These are phyloP conservation scores for Trypanosoma conorhini DNA, from an alignment of 208 protist genomes.

Conservation along the genomic window DNA sequence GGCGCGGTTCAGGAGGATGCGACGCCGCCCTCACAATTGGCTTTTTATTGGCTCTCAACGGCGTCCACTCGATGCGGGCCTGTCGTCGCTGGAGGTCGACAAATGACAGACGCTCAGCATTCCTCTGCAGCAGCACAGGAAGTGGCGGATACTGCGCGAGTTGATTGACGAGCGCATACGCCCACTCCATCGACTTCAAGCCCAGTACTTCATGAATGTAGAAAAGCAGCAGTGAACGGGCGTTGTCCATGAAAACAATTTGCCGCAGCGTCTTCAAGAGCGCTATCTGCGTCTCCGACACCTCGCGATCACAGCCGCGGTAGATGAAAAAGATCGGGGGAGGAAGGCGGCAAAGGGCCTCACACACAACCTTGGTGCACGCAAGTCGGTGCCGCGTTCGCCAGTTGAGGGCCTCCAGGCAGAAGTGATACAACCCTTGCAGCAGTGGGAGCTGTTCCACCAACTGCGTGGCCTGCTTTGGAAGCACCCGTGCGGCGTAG, in stretches of 20 bases:
- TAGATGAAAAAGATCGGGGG: slow-evolving; percentile 19
- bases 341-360: slow-evolving; percentile 16
- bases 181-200: slow-evolving; percentile 9
- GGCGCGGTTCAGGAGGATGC: background rate
- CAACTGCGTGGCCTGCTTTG: slow-evolving; percentile 2
- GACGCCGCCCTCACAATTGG: background rate
- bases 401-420: slow-evolving; percentile 1
- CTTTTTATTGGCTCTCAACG: background rate
- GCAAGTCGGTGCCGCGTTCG: background rate
- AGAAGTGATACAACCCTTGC: slow-evolving; percentile 13
- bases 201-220: slow-evolving; percentile 30
- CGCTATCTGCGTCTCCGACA: slow-evolving; percentile 4
- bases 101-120: background rate
- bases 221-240: slow-evolving; percentile 26
- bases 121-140: background rate
- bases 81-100: background rate
- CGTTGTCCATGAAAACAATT: background rate
- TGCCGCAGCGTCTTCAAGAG: slow-evolving; percentile 11
- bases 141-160: slow-evolving; percentile 12
- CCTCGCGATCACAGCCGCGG: background rate
- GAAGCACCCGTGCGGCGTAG: slow-evolving; percentile 16
- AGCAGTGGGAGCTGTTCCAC: slow-evolving; percentile 11
- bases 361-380: background rate
- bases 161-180: background rate
- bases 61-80: slow-evolving; percentile 5